Base-by-base conservation (phyloP, 352 stramenopile species). In the Phytopythium delawarense region DNA sequence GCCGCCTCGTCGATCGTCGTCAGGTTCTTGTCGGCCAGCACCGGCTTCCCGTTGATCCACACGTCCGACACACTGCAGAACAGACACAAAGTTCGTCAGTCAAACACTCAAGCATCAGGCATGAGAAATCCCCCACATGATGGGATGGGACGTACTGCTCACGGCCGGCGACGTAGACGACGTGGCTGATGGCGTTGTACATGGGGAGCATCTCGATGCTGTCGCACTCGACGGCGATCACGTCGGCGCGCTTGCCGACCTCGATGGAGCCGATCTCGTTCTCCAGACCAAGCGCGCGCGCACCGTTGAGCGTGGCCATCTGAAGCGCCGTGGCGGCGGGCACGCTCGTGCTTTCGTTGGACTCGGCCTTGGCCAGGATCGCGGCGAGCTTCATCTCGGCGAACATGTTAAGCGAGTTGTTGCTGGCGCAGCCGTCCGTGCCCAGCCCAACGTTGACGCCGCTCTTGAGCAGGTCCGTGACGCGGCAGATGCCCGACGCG, bases 361-460 rank as follows among this genome's bases (percentile, higher is more conserved):
- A 79, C 57, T 91, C 72, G 21, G 66, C 82, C 77, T 96, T 96
- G 62, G 84, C 87, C 23, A 97, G 58, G n/a, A 96, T 76, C 5
- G 87, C 85, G 8, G 87, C 85, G 53, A 96, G 68, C 70, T 94
- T 96, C 81, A 95, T 94, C 71, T 97, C 89, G 13, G 64, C 73
- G 49, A 96, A 88, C 88, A 97, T 96, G 62, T 96, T 86, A 57
- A 96, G 78, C 62, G 86, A 91, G 63, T 96, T 96, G 73, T 97
- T 96, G 66, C 84, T 94, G 13, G 85, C 81, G 6, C 86, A 84
- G 16, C 84, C 72, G 70, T 97, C 89, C 63, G 89, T 97, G 51
- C 90, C 90, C 49, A 97, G 76, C 21, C 78, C 84, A 1, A 97
- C 88, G 65, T 96, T 96, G 16, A 95, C 83, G 28, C 89, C 90